Percentiles rank a stretch among this genome's conserved stretches.
These are phyloP conservation scores for Vanilla planifolia DNA, from an alignment of 106 monocot species.

Conservation along the genomic window DNA sequence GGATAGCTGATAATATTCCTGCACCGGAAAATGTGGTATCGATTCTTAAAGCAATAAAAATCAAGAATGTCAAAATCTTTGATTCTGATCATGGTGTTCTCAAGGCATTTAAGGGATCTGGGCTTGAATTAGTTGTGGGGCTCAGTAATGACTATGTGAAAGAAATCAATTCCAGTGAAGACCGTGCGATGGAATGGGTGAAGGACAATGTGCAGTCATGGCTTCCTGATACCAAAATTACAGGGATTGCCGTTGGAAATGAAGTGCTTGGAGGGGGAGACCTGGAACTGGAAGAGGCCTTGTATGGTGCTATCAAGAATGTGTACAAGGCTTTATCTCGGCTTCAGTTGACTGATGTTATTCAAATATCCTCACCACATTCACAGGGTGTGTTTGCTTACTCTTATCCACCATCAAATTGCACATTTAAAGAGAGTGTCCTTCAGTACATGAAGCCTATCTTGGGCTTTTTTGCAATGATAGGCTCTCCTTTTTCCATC, in stretches of 20 bases:
- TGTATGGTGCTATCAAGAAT: constrained; percentile 65
- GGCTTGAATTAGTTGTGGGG: constrained; percentile 54
- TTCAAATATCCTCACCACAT: constrained; percentile 71
- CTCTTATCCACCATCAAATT: constrained; percentile 84
- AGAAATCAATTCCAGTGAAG: constrained; percentile 53
- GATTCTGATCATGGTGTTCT: constrained; percentile 77
- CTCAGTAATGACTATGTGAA: constrained; percentile 54
- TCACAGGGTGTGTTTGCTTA: constrained; percentile 70
- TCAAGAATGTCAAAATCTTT: constrained; percentile 79
- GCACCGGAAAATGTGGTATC: constrained; percentile 59
- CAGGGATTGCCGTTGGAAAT: constrained; percentile 79
- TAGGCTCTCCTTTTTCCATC: constrained; percentile 54
- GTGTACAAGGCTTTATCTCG: constrained; percentile 46
- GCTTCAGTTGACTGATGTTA: constrained; percentile 42
- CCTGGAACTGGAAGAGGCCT: constrained; percentile 40
- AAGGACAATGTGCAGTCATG: constrained; percentile 81
- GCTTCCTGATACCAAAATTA: constrained; percentile 56
- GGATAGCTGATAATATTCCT: constrained; percentile 78
- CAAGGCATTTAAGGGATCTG: constrained; percentile 69
- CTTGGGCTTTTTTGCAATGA: constrained; percentile 56
- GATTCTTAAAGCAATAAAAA: constrained; percentile 66
- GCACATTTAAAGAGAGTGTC: constrained; percentile 47
- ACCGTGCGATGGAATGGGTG: constrained; percentile 59
- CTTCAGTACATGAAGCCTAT: constrained; percentile 62
- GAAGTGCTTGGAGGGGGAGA: constrained; percentile 70